Base-by-base conservation (phyloP, 2,329 filamentous ascomycete genomes). In the Aspergillus neoniger region DNA sequence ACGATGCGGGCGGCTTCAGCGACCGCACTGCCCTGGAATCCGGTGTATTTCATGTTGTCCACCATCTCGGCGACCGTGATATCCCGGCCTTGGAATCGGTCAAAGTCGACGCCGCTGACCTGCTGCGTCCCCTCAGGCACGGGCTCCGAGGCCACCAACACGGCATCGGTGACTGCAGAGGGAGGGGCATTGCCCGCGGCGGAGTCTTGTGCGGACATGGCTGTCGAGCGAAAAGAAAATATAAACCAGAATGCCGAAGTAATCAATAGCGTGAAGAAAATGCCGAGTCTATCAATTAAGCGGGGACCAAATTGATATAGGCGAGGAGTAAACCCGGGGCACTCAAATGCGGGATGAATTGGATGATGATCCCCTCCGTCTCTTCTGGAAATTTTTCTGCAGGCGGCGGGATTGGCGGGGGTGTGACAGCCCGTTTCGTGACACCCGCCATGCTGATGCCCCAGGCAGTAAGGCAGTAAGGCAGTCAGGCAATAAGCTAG, bases 41-140 rank as follows among this genome's bases (percentile, higher is more conserved):
- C 95, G 89, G 96, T 97, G 76, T 88, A 83, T 57, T 85, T 85
- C 88, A 98, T 95, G 62, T 89, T 88, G 58, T 87, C 82, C 23
- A 95, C 85, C 65, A 99, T 83, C 74, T 97, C 91, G 36, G 92
- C 89, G 55, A 91, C 93, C 0, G 92, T 96, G 72, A 97, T 89
- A 63, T 89, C 86, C 58, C 85, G 84, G 39, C 75, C 77, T n/a
- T 86, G 84, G 61, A 87, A 88, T 55, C 89, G 83, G 80, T 97
- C 90, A 79, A 98, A 99, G 74, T 99, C 94, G 63, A 98, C 85
- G 70, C 96, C 95, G 73, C 90, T 86, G 38, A 99, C 94, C 73
- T 91, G 86, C 67, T 88, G 87, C n/a, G 91, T 86, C 50, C 85
- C 89, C 57, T 88, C 63, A 30, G 63, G 63, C 75, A 96, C 88